Conservation (phyloP, 1,284 basidiomycete genomes). For the Anthracocystis panici-leucophaei region DNA sequence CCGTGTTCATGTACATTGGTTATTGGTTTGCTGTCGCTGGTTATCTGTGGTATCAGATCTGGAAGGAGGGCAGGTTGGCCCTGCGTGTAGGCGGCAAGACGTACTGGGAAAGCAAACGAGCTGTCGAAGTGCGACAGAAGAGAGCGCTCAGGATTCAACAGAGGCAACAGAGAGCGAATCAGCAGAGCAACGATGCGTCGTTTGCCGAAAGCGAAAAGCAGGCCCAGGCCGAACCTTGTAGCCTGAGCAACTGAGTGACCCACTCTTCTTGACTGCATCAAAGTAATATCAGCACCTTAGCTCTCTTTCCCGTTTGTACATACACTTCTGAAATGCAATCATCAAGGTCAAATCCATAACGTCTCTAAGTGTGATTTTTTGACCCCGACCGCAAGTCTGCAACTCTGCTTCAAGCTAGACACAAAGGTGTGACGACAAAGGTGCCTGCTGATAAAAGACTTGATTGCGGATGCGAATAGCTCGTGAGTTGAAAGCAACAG, state of each 20-base stretch:
- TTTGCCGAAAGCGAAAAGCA: conserved; percentile 17
- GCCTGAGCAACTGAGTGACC: neutral
- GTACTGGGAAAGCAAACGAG: conserved; percentile 39
- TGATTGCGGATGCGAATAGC: neutral
- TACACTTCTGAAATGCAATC: too few species aligned
- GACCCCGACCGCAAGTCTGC: too few species aligned
- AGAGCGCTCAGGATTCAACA: conserved; percentile 10
- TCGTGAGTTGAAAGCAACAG: neutral
- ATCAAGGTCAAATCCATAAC: too few species aligned
- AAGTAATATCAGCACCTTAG: neutral
- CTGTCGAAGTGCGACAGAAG: conserved; percentile 13
- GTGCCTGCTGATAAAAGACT: neutral
- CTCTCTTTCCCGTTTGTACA: too few species aligned
- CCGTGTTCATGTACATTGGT: conserved; percentile 56
- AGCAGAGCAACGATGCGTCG: conserved; percentile 1
- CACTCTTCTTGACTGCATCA: neutral
- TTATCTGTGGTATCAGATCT: conserved; percentile 54
- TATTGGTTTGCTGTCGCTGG: conserved; percentile 61
- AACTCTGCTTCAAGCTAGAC: neutral
- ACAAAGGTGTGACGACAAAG: neutral
- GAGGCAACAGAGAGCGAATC: conserved; percentile 7
- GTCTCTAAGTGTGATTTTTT: too few species aligned
- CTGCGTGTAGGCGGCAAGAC: conserved; percentile 23
- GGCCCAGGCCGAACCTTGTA: conserved; percentile 14
- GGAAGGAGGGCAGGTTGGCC: conserved; percentile 49